Conservation (phyloP, 495 filamentous ascomycete species). For the Hypoxylon lenormandii region DNA sequence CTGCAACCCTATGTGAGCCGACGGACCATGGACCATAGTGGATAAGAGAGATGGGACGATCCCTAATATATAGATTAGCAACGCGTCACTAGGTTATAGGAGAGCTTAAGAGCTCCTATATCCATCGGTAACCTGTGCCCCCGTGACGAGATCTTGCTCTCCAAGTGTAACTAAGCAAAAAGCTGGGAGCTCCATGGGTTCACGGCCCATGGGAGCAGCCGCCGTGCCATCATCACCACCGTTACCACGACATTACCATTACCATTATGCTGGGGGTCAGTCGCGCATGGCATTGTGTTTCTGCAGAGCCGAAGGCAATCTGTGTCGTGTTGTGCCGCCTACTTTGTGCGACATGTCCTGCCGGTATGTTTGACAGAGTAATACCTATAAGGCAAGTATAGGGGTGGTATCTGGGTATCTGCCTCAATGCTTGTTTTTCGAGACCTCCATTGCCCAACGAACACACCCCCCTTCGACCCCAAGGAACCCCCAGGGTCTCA, state of each 20-base stretch:
- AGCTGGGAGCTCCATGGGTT: background rate
- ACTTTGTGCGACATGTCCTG: conserved; percentile 33
- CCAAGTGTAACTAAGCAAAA: conserved; percentile 30
- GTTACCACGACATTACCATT: no score
- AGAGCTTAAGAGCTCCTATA: conserved; percentile 34
- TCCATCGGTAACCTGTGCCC: conserved; percentile 32
- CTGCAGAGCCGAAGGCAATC: conserved; percentile 35
- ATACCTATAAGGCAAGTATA: conserved; percentile 49
- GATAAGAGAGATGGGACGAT: conserved; percentile 45
- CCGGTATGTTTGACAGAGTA: conserved; percentile 31
- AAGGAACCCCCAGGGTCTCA: no score
- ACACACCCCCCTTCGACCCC: no score
- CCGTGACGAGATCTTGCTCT: conserved; percentile 34
- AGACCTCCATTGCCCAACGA: conserved; percentile 12
- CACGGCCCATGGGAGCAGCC: conserved; percentile 21
- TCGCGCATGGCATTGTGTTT: conserved; percentile 23
- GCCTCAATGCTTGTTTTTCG: conserved; percentile 39
- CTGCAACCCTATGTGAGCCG: conserved; percentile 46
- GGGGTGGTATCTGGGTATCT: conserved; percentile 45
- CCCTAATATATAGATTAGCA: conserved; percentile 46
- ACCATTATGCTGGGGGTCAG: conserved; percentile 35
- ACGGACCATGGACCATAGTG: conserved; percentile 37
- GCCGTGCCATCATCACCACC: no score
- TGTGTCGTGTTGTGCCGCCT: conserved; percentile 8
- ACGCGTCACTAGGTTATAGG: conserved; percentile 48